Base-by-base conservation (phyloP, 2,329 filamentous ascomycete species). In the Neopestalotiopsis sp. region DNA sequence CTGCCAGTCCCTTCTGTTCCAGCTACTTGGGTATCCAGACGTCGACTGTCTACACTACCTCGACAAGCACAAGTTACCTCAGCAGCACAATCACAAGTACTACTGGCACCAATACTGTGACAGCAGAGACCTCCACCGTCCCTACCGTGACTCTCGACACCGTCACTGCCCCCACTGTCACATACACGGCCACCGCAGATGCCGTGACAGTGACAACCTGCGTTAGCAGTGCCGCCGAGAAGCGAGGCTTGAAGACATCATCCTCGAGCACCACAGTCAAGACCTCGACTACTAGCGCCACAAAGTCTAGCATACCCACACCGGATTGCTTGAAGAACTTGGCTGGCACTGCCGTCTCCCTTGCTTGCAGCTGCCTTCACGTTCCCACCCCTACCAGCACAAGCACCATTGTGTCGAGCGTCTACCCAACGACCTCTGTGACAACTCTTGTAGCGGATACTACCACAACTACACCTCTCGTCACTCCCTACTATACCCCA, bases 11-110 rank as follows among this genome's bases (percentile, higher is more conserved):
- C 2, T 65, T 65, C 24, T 52, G 38, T 40, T 65, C 62, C 40
- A 65, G 62, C 40, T 65, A 45, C 24, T n/a, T 65, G n/a, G 62
- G 62, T 13, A 65, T 65, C n/a, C 20, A 49, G 62, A 65, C 62
- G 17, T 65, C 62, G 10, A 30, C 62, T 20, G 42, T 49, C 20
- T 65, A 45, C 20, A 65, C 62, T 3, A 49, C 62, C 1, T 49
- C 62, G 40, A 65, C 62, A 20, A 49, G 32, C 13, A 65, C 62
- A 4, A 65, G 40, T 4, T 65, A 65, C 40, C n/a, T 52, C 13
- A 65, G 32, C 40, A 65, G 40, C 24, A 45, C 30, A 6, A 32
- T 65, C 38, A 65, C 62, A 17, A 49, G n/a, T 32, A 65, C 62
- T 10, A 65, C 62, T 52, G 62, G 62, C 24, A 65, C 62, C 40